A percentile compares a stretch with the other conserved stretches of the same genome.
Conservation (phyloP, 2,329 filamentous ascomycete genomes). For the Colletotrichum brevisporum region DNA sequence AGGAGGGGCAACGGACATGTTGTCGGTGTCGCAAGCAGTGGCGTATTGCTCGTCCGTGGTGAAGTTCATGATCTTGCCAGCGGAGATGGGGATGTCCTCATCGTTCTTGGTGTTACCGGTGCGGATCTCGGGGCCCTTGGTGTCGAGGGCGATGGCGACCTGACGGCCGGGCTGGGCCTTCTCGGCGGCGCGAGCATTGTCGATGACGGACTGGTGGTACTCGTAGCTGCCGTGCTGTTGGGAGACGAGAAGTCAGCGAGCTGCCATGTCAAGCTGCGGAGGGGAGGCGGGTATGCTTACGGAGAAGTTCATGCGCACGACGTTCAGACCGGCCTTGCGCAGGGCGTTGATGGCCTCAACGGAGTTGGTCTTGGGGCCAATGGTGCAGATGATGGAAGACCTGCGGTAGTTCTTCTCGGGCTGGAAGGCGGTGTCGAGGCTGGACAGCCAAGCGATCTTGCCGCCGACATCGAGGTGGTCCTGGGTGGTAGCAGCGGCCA, state of each 20-base stretch:
- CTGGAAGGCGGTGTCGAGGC: constrained; percentile 89
- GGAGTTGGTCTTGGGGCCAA: constrained; percentile 99
- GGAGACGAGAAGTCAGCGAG: constrained; percentile 16
- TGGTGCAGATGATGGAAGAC: constrained; percentile 98
- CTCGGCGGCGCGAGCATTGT: constrained; percentile 93
- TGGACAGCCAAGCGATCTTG: constrained; percentile 75
- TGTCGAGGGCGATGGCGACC: constrained; percentile 92
- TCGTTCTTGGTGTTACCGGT: constrained; percentile 82
- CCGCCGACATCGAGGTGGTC: constrained; percentile 87
- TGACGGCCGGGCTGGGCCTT: constrained; percentile 83
- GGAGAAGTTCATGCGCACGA: constrained; percentile 99
- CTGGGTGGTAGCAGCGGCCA: constrained; percentile 76
- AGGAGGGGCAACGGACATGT: constrained; percentile 78
- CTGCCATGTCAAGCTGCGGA: neutral
- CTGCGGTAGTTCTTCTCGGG: constrained; percentile 93
- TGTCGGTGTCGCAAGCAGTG: constrained; percentile 85
- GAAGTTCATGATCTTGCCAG: constrained; percentile 90
- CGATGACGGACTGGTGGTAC: constrained; percentile 98
- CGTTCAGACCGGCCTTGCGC: constrained; percentile 91
- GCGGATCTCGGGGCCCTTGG: constrained; percentile 74
- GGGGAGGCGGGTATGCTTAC: neutral
- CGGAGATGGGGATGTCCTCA: constrained; percentile 88
- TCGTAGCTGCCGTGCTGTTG: constrained; percentile 84
- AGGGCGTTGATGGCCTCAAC: constrained; percentile 97
- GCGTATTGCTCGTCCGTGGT: constrained; percentile 96